Base-by-base conservation (phyloP, 805 yeast genomes). In the Wickerhamomyces pijperi region DNA sequence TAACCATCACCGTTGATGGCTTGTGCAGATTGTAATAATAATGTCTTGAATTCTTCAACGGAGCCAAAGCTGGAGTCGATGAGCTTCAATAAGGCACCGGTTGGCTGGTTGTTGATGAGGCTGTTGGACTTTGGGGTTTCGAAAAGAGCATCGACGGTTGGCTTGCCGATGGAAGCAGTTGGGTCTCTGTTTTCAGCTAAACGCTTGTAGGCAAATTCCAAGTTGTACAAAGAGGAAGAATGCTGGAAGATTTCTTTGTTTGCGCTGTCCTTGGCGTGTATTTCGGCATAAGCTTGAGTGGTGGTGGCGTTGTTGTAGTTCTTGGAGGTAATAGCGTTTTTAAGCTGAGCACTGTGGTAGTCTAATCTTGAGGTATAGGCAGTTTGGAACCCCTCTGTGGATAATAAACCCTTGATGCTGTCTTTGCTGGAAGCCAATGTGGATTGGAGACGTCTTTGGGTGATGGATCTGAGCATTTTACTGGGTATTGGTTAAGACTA, bases 1-100 rank as follows among this genome's bases (percentile, higher is more conserved):
- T 71, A 78, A 3, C 98, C 98, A 58, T 85, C 90, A 37, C 97
- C 97, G 44, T 80, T 76, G 44, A 86, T 73, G 4, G 81, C 71
- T 37, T 67, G 61, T 11, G 90, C 85, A 1, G 92, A 76, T 42
- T 74, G 72, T 42, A 83, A 54, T 34, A 92, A 59, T 36, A 84
- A 68, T 2, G 82, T 74, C 48, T 82, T 71, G 55, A 92, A 79
- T 55, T 86, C 94, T 14, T 70, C 74, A 9, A 85, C 45, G 0
- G 88, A 76, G 6, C 95, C 95, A 60, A 87, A 72, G 33, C 67
- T 62, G 17, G 61, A 60, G 20, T 84, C 65, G 62, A 82, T 73
- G 19, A 62, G 56, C 18, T 56, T 54, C 36, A 76, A 59, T 12
- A 35, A 14, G 6, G 17, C 25, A 14, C 38, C 41, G 3, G 42